Conservation (phyloP, 1,139 yeast species). For the Debaryomyces udenii region DNA sequence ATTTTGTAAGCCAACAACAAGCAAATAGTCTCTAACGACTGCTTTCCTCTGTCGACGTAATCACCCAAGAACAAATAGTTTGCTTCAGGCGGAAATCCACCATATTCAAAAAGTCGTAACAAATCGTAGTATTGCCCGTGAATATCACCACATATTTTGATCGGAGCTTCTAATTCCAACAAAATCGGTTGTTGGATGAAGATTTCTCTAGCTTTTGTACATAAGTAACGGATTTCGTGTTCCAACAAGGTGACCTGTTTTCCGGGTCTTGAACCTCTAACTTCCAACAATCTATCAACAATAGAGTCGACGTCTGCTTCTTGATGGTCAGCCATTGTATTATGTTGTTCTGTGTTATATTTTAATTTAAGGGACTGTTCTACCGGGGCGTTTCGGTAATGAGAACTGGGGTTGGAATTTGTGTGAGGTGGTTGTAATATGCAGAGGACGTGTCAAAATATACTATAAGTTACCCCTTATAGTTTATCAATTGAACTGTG, state of each 20-base stretch:
- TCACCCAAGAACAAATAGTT: slow-evolving; percentile 94
- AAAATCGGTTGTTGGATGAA: slow-evolving; percentile 96
- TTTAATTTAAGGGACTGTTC: slow-evolving; percentile 8
- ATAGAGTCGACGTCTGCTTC: slow-evolving; percentile 97
- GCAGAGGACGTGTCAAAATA: slow-evolving; percentile 8
- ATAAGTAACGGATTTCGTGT: slow-evolving; percentile 90
- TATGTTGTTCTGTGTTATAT: slow-evolving; percentile 6
- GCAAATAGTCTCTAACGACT: slow-evolving; percentile 92
- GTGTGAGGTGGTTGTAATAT: slow-evolving; percentile 8
- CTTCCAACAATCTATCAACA: slow-evolving; percentile 94
- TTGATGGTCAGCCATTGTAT: slow-evolving; percentile 57
- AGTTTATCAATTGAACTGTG: neutral
- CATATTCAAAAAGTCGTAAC: slow-evolving; percentile 92
- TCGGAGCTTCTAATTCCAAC: slow-evolving; percentile 95
- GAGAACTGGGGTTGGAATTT: slow-evolving; percentile 5
- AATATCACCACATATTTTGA: slow-evolving; percentile 91
- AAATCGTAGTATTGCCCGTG: slow-evolving; percentile 98
- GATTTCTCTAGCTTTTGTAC: slow-evolving; percentile 97
- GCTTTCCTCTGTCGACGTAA: slow-evolving; percentile 98
- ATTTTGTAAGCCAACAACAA: slow-evolving; percentile 91
- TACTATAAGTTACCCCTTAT: slow-evolving; percentile 4
- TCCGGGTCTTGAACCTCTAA: slow-evolving; percentile 97
- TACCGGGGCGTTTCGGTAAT: slow-evolving; percentile 1
- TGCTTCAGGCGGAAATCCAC: slow-evolving; percentile 99
- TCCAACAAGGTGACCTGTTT: slow-evolving; percentile 93